Evolutionary conservation across 2,329 filamentous ascomycete species (phyloP), one percentile per base, ranked within the genome.

Genomic region (Verticillium isaacii): DNA sequence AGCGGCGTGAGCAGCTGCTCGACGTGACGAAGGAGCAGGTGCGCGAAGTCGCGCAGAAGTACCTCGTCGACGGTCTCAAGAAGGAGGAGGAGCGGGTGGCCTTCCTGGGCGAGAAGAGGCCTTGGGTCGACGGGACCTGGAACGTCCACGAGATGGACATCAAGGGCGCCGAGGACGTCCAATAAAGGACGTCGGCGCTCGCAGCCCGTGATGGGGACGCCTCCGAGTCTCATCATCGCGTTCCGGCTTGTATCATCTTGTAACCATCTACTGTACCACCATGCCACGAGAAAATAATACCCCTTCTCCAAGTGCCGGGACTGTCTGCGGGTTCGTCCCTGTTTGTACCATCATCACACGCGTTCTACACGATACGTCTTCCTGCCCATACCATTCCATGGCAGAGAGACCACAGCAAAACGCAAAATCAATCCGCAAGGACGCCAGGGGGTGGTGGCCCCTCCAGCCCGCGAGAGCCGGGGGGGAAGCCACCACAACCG

Each of bases 11-110:
- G 75, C 88, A 90, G 71, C 81, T 99, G 62, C 82, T 99, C 4
- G 94, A 97, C 73, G 93, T 97, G 45, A 91, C 85, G 2, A 88
- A 87, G 64, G 85, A 89, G 66, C 89, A 97, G 68, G 90, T 99
- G 11, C 88, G 88, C 64, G 82, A 88, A 52, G 93, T 88, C 14
- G 95, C 95, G 0, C 89, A 97, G 69, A 85, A 87, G 68, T 96
- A 93, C 73, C 80, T 97, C 15, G 88, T 96, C 32, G 85, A 92
- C 56, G 82, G 81, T 5, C 77, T 89, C 9, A 81, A 82, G 23
- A 84, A 82, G 61, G 78, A 82, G 41, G 76, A 86, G 64, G 87
- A 88, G 62, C 85, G 86, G 60, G 79, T 88, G 29, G 86, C 89
- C 25, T 89, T 98, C 65, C 80, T 99, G 4, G 94, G 94, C 41